Evolutionary conservation across 1,284 basidiomycete species (phyloP).

Genomic region (Trichosporon sp.): DNA sequence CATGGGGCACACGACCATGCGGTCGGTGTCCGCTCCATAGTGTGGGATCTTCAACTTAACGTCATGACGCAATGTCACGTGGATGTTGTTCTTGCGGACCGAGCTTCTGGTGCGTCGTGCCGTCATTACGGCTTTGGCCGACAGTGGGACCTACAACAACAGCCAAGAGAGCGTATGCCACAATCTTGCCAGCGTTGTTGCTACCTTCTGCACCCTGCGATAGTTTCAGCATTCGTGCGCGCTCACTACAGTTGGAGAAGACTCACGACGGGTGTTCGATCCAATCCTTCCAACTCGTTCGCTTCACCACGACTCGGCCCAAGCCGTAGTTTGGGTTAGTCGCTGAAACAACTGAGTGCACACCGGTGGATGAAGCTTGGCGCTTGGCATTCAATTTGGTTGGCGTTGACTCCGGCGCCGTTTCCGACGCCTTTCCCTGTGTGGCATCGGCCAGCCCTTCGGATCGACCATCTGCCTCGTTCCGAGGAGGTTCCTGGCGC

Average conservation of each 20-base stretch:
- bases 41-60: not conserved
- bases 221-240: not conserved
- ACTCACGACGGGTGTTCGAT: constrained; percentile 12
- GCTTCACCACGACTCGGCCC: constrained; percentile 5
- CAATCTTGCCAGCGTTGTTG: constrained; percentile 20
- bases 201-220: constrained; percentile 1
- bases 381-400: not conserved
- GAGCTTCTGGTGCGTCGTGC: not conserved
- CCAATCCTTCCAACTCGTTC: constrained; percentile 7
- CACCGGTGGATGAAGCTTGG: not conserved
- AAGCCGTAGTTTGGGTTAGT: constrained; percentile 3
- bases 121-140: not conserved
- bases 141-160: not conserved
- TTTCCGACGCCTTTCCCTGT: not conserved
- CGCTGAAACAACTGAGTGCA: not conserved
- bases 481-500: not conserved
- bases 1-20: not conserved
- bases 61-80: constrained; percentile 1
- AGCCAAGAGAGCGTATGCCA: constrained; percentile 29
- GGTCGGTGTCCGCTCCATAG: not conserved
- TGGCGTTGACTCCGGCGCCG: not conserved
- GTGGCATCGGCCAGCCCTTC: not conserved
- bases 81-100: not conserved
- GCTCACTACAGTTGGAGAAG: not conserved
- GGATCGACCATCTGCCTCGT: not conserved